Conservation (phyloP, 441 rosid species). For the Populus trichocarpa region DNA sequence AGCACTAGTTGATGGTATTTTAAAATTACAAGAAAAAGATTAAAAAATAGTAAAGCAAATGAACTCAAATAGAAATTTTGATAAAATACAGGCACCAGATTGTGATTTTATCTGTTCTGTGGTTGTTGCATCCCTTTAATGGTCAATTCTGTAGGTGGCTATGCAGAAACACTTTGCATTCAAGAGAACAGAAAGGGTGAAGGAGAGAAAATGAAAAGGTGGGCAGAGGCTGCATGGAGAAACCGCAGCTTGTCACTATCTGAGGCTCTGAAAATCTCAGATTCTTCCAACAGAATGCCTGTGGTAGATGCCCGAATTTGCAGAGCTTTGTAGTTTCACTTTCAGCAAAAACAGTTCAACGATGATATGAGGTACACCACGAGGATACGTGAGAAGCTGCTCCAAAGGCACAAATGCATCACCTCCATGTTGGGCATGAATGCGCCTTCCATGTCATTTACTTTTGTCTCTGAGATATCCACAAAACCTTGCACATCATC, state of each 20-base stretch:
- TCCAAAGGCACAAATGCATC: not conserved
- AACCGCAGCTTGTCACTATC: slow-evolving; percentile 49
- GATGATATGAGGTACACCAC: not conserved
- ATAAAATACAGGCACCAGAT: not conserved
- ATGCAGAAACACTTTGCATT: slow-evolving; percentile 64
- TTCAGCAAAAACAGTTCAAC: not conserved
- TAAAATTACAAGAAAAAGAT: not conserved
- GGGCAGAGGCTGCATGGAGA: slow-evolving; percentile 22
- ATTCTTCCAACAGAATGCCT: slow-evolving; percentile 24
- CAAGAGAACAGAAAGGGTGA: slow-evolving; percentile 71
- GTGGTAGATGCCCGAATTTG: slow-evolving; percentile 59
- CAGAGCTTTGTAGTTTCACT: slow-evolving; percentile 32
- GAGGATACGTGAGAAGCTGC: not conserved
- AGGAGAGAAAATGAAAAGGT: slow-evolving; percentile 44
- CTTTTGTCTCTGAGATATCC: not conserved
- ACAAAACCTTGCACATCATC: too few relatives aligned
- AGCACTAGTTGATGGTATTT: not conserved
- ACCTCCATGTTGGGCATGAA: not conserved
- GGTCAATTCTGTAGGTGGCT: slow-evolving; percentile 52
- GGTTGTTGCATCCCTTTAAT: not conserved
- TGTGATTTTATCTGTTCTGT: not conserved
- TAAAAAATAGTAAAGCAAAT: too few relatives aligned
- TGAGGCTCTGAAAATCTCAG: slow-evolving; percentile 54
- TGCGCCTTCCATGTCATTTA: not conserved
- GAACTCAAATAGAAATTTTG: not conserved